These are phyloP conservation scores for Rutstroemia sp. DNA, from an alignment of 2,329 filamentous ascomycete species.

Conservation along the genomic window DNA sequence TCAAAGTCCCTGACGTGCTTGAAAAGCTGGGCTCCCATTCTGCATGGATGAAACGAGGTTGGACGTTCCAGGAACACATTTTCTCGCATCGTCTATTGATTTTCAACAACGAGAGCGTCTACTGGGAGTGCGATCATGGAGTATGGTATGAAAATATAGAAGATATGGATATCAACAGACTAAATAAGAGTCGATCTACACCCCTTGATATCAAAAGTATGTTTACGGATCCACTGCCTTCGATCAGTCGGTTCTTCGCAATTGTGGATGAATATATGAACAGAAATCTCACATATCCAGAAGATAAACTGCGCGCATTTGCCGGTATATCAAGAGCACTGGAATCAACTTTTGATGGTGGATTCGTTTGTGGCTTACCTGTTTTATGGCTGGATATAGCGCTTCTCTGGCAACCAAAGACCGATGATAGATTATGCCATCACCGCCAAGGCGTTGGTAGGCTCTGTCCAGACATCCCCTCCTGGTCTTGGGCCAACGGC, in stretches of 20 bases:
- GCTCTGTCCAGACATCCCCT: too few relatives aligned
- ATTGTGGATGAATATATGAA: constrained; percentile 2
- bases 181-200: background rate
- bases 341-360: constrained; percentile 12
- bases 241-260: background rate
- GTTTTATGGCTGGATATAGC: constrained; percentile 15
- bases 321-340: constrained; percentile 10
- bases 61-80: constrained; percentile 13
- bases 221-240: background rate
- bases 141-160: constrained; percentile 5
- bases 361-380: constrained; percentile 18
- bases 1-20: background rate
- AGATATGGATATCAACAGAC: background rate
- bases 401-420: constrained; percentile 10
- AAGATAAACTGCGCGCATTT: constrained; percentile 14
- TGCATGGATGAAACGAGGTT: constrained; percentile 7
- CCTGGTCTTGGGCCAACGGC: constrained; percentile 6
- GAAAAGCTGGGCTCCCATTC: background rate
- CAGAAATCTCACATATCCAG: constrained; percentile 11
- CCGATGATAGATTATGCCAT: too few relatives aligned
- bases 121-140: constrained; percentile 6
- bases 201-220: too few relatives aligned
- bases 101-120: constrained; percentile 6
- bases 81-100: constrained; percentile 8
- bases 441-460: too few relatives aligned